Evolutionary conservation across 192 early-diverging fungal species (phyloP), one percentile per base, ranked within the genome.

Genomic region (Entomortierella lignicola): DNA sequence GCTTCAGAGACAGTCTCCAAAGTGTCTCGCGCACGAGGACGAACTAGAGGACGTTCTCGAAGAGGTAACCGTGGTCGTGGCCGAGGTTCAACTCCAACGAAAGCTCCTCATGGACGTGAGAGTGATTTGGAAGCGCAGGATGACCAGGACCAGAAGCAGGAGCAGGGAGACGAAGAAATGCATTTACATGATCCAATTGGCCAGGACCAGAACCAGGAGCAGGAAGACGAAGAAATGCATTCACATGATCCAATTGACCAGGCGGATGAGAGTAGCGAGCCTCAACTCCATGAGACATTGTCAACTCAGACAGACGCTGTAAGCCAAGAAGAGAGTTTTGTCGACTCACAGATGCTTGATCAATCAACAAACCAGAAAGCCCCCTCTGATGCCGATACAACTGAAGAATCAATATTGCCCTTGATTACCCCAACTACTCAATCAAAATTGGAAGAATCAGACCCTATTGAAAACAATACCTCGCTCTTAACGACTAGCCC

Each of bases 21-120:
- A 34, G 2, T 55, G 1, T n/a, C 58, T 27, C 26, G 20, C 27
- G 52, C 53, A 61, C 13, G 18, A 31, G 52, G 43, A 11, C 69
- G 60, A 30, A 37, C 50, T 56, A 52, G 69, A 32, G 69, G 69
- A 18, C 69, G 52, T n/a, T 42, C 54, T 50, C 61, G 70, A 23
- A 15, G 44, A 47, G 17, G 44, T 47, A 47, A 15, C 27, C 34
- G 21, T 51, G 50, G 20, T 34, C 58, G 29, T 10, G 55, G 43
- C 11, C 32, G 54, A 57, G 55, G 65, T 27, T 18, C 5, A 4
- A 4, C 32, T 32, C 52, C 26, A 20, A 23, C 34, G 43, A 44
- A 43, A 25, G 8, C 26, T 13, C 11, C 41, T 15, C 18, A 29
- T 25, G 15, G n/a, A 32, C 21, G 29, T 10, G 44, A 54, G 2